Conservation (phyloP, 768 basidiomycete genomes). For the Mycena galericulata region DNA sequence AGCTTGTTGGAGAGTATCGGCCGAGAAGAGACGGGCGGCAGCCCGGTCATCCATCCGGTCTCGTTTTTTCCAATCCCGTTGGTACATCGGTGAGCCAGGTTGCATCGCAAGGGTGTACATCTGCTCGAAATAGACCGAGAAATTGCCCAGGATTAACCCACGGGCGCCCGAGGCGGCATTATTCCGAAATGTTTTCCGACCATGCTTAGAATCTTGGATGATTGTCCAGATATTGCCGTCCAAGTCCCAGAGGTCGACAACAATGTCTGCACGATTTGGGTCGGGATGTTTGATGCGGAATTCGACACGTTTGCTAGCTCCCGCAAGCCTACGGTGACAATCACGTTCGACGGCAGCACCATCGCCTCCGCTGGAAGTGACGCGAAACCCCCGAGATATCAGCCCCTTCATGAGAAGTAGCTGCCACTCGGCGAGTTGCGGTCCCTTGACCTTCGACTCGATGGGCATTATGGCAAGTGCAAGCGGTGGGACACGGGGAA, state of each 20-base stretch:
- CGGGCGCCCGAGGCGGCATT: constrained; percentile 9
- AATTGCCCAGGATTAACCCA: constrained; percentile 9
- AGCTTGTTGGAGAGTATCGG: neutral
- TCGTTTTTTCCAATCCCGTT: neutral
- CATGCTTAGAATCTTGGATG: constrained; percentile 26
- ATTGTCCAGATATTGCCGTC: constrained; percentile 11
- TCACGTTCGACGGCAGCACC: constrained; percentile 23
- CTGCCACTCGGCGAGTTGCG: constrained; percentile 16
- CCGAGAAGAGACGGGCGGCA: constrained; percentile 15
- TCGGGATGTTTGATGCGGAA: constrained; percentile 12
- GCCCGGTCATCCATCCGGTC: constrained; percentile 18
- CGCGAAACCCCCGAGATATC: constrained; percentile 7
- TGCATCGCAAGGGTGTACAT: constrained; percentile 7
- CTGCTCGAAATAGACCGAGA: neutral
- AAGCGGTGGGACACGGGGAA: constrained; percentile 16
- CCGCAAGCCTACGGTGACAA: neutral
- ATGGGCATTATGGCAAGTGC: constrained; percentile 8
- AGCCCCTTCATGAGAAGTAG: constrained; percentile 12
- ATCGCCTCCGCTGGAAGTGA: constrained; percentile 10
- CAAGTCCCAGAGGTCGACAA: neutral
- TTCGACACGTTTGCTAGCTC: neutral
- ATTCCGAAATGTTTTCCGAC: constrained; percentile 22
- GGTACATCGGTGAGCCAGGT: neutral
- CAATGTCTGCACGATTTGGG: neutral
- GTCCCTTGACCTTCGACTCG: constrained; percentile 13